Evolutionary conservation across 2,329 filamentous ascomycete species (phyloP).

Genomic region (Stagonosporopsis rhizophila): DNA sequence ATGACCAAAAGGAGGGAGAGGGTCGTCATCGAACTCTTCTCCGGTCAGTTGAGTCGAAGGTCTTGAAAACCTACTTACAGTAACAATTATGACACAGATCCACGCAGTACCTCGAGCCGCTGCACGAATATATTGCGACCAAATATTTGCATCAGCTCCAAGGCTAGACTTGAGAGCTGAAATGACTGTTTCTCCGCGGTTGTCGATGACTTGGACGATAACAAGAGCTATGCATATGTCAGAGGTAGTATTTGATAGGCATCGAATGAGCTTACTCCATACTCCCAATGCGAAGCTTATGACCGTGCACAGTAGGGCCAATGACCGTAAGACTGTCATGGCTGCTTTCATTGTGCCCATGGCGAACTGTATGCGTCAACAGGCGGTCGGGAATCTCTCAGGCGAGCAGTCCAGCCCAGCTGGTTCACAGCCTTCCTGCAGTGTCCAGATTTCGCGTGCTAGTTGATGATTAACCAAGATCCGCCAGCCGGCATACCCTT

Average conservation of each 20-base stretch:
- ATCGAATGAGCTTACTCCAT: conserved; percentile 26
- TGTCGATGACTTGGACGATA: conserved; percentile 15
- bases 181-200: background rate
- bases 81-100: background rate
- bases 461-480: background rate
- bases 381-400: background rate
- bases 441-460: background rate
- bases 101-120: background rate
- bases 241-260: background rate
- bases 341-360: conserved; percentile 8
- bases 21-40: conserved; percentile 14
- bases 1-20: conserved; percentile 22
- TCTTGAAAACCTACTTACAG: background rate
- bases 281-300: conserved; percentile 25
- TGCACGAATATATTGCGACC: conserved; percentile 7
- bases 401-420: background rate
- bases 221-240: background rate
- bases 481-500: background rate
- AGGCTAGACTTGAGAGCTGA: background rate
- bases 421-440: background rate
- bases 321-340: conserved; percentile 22
- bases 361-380: background rate
- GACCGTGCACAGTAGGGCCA: conserved; percentile 25
- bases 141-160: background rate
- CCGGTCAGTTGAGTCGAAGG: background rate